Base-by-base conservation (phyloP, 352 stramenopile genomes). In the Globisporangium echinulatum region DNA sequence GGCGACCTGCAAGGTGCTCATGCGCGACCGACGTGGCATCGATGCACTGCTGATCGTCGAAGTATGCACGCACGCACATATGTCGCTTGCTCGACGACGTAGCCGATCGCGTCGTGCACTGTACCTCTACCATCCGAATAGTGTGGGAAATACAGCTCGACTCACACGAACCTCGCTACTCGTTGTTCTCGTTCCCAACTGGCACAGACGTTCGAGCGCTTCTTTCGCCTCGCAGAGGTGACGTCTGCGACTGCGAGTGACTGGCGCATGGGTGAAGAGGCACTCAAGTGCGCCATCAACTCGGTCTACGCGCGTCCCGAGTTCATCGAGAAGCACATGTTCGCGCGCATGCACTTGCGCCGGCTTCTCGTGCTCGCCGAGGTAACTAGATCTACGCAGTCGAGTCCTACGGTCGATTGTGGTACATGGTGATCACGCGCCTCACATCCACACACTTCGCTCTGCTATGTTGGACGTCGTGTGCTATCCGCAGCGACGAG, bases 281-380 rank as follows among this genome's bases (percentile, higher is more conserved):
- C 75, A 36, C 58, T 90, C 52, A 90, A 86, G 61, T 90, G 80
- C 66, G 64, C 71, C 49, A 79, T 90, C 55, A 90, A 90, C 52
- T 85, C 71, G 25, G 68, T 88, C 8, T 86, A 82, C 59, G 79
- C 64, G 36, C 68, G 80, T 7, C 76, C 74, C 6, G 72, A 83
- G 6, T 90, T 90, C 49, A 69, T 88, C 25, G 57, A 54, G 9
- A 60, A 74, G 50, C 54, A 59, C 42, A 59, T 76, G 33, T 37
- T 82, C 9, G 9, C 56, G 3, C 61, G 70, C 4, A 49, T 46
- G 0, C 75, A 75, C 40, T 19, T 58, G 8, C 53, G 47, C 43
- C 70, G 71, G 1, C 37, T 86, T 17, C 43, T 86, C 0, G 56
- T 33, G 0, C 57, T 85, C 13, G 65, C 73, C 5, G 71, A 62